Base-by-base conservation (phyloP, 192 early-diverging fungal genomes). In the Mortierella antarctica region DNA sequence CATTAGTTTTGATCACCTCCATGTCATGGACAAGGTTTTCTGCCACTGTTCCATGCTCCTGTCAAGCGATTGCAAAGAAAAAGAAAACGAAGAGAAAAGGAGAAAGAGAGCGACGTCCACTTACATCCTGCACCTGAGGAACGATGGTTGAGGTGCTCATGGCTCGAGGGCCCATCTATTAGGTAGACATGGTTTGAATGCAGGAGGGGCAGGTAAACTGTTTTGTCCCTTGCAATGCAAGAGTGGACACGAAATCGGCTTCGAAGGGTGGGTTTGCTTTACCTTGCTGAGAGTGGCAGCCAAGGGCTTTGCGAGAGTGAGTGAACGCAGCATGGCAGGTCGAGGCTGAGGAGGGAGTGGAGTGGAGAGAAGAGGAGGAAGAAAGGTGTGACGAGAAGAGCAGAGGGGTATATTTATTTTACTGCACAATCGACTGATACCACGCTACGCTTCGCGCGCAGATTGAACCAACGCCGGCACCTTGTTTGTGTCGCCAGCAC, bases 131-230 rank as follows among this genome's bases (percentile, higher is more conserved):
- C 52, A 55, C 41, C 59, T 74, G 73, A 15, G 73, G 65, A 7
- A 67, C 58, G 41, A 67, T 67, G 52, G 73, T 67, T 9, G 63
- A 66, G 52, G 64, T 67, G 65, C 73, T 67, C 73, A 67, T 74
- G 20, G 73, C 73, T 60, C 73, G 73, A 42, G 65, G 73, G 18
- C 65, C 73, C 65, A 74, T 62, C 73, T 74, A 67, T 2, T 14
- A 14, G 8, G 14, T 7, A 15, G 3, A 18, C 17, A 15, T 9
- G 0, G n/a, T 20, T 2, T n/a, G 54, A 55, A 45, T 53, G 7
- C 44, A 62, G 47, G n/a, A 13, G 7, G 9, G 14, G 11, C 12
- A 13, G 21, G 6, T 42, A 46, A 40, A 18, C 6, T 55, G 52
- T 4, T 45, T 45, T 11, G 14, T 67, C 18, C 45, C 11, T 67